Percentiles rank a stretch among this genome's conserved stretches.
phyloP scores from a whole-genome alignment of 306 rosid species.

The Cicer cuneatum region DNA sequence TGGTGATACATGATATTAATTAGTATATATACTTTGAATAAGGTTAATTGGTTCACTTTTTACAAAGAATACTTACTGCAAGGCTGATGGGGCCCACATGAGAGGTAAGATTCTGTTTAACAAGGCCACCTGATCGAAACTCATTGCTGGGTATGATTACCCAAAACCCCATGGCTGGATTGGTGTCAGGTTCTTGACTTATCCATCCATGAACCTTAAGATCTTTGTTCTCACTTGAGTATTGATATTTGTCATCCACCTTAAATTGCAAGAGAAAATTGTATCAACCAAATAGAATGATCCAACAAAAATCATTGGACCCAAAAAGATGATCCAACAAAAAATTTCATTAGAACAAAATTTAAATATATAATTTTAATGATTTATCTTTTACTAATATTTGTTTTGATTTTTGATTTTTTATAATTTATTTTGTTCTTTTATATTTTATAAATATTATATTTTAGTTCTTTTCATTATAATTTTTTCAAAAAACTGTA shows the following conservation, averaged over 20 bases:
- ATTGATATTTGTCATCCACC: slow-evolving; percentile 95
- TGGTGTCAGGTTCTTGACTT: slow-evolving; percentile 41
- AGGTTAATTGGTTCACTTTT: neutral
- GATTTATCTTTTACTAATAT: too few species aligned
- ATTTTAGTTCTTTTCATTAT: too few species aligned
- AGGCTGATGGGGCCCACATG: slow-evolving; percentile 88
- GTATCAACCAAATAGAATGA: neutral
- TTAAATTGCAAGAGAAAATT: slow-evolving; percentile 26
- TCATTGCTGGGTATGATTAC: slow-evolving; percentile 77
- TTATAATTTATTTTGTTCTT: too few species aligned
- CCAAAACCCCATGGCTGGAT: slow-evolving; percentile 75
- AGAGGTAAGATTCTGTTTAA: slow-evolving; percentile 77
- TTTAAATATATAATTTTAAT: too few species aligned
- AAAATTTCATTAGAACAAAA: too few species aligned
- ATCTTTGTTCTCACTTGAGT: slow-evolving; percentile 71
- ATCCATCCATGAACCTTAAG: slow-evolving; percentile 88
- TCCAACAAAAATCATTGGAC: too few species aligned
- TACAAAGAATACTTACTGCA: slow-evolving; percentile 55
- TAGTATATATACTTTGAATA: neutral
- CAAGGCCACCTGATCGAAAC: slow-evolving; percentile 76
- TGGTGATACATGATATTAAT: neutral
- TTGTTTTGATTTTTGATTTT: too few species aligned
- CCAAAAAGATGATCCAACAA: too few species aligned
- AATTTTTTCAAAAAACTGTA: too few species aligned
- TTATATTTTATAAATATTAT: too few species aligned